Base-by-base conservation (phyloP, 2,329 filamentous ascomycete species). In the Colletotrichum spaethianum region DNA sequence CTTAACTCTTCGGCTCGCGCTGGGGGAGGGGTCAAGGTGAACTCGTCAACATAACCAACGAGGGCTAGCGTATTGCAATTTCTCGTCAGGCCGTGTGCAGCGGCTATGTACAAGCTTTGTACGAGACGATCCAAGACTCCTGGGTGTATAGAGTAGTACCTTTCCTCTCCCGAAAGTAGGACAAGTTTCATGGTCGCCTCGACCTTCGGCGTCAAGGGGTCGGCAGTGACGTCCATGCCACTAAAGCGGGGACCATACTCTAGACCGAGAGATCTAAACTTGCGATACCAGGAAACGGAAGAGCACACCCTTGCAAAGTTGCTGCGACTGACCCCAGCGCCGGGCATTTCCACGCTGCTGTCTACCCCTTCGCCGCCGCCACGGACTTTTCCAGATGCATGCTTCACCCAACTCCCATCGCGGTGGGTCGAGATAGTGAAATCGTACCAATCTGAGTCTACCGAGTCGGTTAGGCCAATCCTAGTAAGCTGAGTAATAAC, bases 191-290 rank as follows among this genome's bases (percentile, higher is more conserved):
- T 28, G 16, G 28, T 23, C 3, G 57, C 66, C 4, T 18, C 7
- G 3, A 68, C 16, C 12, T 48, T 48, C 1, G 50, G 57, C 33
- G 9, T 50, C 18, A 56, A 26, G 8, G 66, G 59, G 23, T 68
- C 50, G 23, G 66, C 59, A 1, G 50, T 36, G 0, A 68, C 57
- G 48, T 68, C 38, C 66, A 68, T 62, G 38, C 48, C 57, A n/a
- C 48, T 63, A 59, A 68, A 68, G 31, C 59, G 66, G 14, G 66
- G 57, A 8, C 66, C 66, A 31, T 68, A 68, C 23, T 68, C 66
- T 3, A 68, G 38, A 28, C 66, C 66, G 0, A 68, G 50, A 1
- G 66, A 52, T 44, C 66, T 62, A 18, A 68, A 68, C 66, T 68
- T 68, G 28, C 66, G 66, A 40, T 68, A 68, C 66, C 66, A 68